Evolutionary conservation across 2,329 filamentous ascomycete genomes (phyloP).

Genomic region (Gliomastix tumulicola): DNA sequence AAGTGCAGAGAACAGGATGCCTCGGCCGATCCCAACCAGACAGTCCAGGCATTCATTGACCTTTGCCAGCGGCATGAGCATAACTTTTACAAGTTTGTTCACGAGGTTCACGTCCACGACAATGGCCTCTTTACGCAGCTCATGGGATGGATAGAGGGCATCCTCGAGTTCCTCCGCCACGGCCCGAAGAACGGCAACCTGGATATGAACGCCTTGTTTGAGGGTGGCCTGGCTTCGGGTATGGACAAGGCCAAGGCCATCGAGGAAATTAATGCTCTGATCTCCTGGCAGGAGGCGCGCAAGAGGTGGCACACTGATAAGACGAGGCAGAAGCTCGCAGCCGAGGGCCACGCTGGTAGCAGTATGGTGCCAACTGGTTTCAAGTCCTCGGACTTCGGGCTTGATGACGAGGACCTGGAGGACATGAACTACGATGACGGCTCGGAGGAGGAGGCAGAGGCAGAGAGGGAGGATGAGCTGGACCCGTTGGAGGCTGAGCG

Average conservation of each 20-base stretch:
- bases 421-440: constrained; percentile 78
- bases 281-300: constrained; percentile 87
- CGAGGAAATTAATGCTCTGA: constrained; percentile 75
- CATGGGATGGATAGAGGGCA: constrained; percentile 96
- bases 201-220: constrained; percentile 90
- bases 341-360: constrained; percentile 50
- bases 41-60: constrained; percentile 96
- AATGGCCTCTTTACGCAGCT: constrained; percentile 93
- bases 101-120: constrained; percentile 95
- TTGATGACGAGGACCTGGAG: constrained; percentile 79
- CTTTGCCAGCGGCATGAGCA: constrained; percentile 90
- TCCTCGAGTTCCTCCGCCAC: constrained; percentile 84
- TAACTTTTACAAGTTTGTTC: constrained; percentile 98
- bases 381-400: constrained; percentile 78
- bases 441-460: constrained; percentile 52
- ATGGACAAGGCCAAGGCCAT: constrained; percentile 69
- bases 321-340: constrained; percentile 97
- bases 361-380: constrained; percentile 55
- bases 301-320: constrained; percentile 99
- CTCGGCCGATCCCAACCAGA: constrained; percentile 94
- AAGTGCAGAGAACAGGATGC: constrained; percentile 68
- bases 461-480: constrained; percentile 69
- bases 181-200: constrained; percentile 80
- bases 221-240: constrained; percentile 63
- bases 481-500: constrained; percentile 88